Base-by-base conservation (phyloP, 2,329 filamentous ascomycete species). In the Xylaria multiplex region DNA sequence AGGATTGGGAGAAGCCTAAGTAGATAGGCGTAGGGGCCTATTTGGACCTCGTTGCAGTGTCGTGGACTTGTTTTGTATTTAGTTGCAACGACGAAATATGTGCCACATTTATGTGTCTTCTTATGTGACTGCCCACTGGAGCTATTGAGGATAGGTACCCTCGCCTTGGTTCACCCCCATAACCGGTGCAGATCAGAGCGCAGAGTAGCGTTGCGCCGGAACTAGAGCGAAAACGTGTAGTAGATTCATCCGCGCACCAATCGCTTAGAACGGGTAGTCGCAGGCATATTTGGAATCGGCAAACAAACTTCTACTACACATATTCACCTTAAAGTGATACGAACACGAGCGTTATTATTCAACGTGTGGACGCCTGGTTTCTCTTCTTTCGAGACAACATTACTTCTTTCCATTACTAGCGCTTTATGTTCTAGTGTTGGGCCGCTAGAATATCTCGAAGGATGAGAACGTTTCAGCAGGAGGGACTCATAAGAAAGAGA, bases 281-380 rank as follows among this genome's bases (percentile, higher is more conserved):
- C 57, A 54, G 32, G 65, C 48, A 57, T 61, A 67, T 67, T 67
- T 64, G 61, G 53, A 64, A 67, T 61, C 61, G 32, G 40, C 32
- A 60, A 64, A 56, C 45, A 22, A 45, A 43, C 19, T 52, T 52
- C 42, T 49, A 14, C 3, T n/a, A 14, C 2, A 52, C 40, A 30
- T 48, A 24, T 48, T 46, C n/a, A 27, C 27, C 19, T 49, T 11
- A 6, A 27, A 30, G 7, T 55, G 22, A 59, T 62, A 56, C 50
- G 32, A 62, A 62, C 50, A 50, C 43, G 52, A 56, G 32, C 22
- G 7, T 48, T 55, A 35, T 46, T 6, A 55, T 48, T 22, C 19
- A 49, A 30, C 30, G 30, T 3, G 6, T 40, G 14, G n/a, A 27
- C 11, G 32, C 22, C 8, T 9, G 19, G 8, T 40, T 40, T 40